Evolutionary conservation across 805 yeast species (phyloP), one percentile per base, ranked within the genome.

Genomic region (Candida odintsovae): DNA sequence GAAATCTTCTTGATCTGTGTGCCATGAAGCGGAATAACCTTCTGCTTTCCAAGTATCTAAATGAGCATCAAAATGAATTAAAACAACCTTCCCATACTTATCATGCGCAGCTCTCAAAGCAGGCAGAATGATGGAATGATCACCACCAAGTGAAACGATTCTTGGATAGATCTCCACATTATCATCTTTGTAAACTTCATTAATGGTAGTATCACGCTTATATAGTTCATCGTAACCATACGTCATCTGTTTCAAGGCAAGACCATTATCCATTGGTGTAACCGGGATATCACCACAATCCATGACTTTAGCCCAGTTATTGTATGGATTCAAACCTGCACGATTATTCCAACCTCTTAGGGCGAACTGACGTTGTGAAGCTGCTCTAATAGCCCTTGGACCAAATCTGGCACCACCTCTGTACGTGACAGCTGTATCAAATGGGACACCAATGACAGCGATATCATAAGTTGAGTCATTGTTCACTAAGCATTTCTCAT

Each of bases 341-440:
- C 88, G 67, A 46, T 70, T 72, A 68, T 86, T 86, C 69, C 78
- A 86, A 1, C 90, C 90, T 47, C 94, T 69, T 45, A 79, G 61
- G 2, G 81, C 63, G 3, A 79, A 77, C 60, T 86, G 95, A 53
- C 95, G 73, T 58, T 80, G 86, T 3, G 86, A 80, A 3, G 86
- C 86, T 2, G 73, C 67, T 52, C 90, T 67, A 43, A 83, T 81
- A 12, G 86, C 84, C 43, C 81, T 65, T 3, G 92, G 95, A 3
- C 95, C 95, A 64, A 86, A 86, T 45, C 95, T 67, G 2, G 95
- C 90, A 7, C 95, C 95, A 0, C 90, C 76, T 43, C 95, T 72
- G 62, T 80, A 86, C 1, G 90, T 75, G 0, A 82, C 82, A 0
- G 92, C 92, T 7, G 94, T 86, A 58, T 86, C 95, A 55, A 86